Base-by-base conservation (phyloP, 495 filamentous ascomycete genomes). In the Penicillium lividum region DNA sequence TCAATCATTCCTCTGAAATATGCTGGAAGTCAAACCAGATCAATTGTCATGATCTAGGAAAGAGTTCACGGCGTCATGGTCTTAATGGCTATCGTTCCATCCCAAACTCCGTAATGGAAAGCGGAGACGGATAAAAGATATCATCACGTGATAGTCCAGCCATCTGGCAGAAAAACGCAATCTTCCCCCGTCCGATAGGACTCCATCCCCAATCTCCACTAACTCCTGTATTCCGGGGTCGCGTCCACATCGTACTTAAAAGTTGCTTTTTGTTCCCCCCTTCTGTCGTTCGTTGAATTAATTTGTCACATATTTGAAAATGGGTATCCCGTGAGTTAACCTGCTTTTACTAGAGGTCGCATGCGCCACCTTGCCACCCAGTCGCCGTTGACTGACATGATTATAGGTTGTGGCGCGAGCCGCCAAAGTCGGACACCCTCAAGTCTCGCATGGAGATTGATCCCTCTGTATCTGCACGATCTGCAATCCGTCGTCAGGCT, bases 291-390 rank as follows among this genome's bases (percentile, higher is more conserved):
- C 79, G 67, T 71, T 53, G 13, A 16, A 13, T 51, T 44, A 22
- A 5, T 54, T 31, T 9, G 33, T 52, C 30, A 13, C 22, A 22
- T 28, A 40, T 31, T 1, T 10, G 25, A 51, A 45, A 33, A 93
- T 94, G 90, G 90, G 90, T 77, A 85, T 92, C 59, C 89, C 87
- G 87, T 91, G 83, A 84, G 88, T 86, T 65, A 56, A 59, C 59
- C 63, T 54, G 22, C 22, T 22, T 22, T 22, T 22, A 22, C 22
- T 22, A 1, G 22, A 22, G 22, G 22, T 66, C 56, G 58, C 62
- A 65, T 71, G 64, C 69, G 66, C 63, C 69, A 68, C 67, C 38
- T 40, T 13, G 38, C 38, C 38, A 40, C 38, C 38, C n/a, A 51
- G 53, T 67, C 59, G 65, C 57, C 55, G 57, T 59, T 57, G 69